Conservation (phyloP, 116 monocot genomes). For the Cymodocea nodosa region DNA sequence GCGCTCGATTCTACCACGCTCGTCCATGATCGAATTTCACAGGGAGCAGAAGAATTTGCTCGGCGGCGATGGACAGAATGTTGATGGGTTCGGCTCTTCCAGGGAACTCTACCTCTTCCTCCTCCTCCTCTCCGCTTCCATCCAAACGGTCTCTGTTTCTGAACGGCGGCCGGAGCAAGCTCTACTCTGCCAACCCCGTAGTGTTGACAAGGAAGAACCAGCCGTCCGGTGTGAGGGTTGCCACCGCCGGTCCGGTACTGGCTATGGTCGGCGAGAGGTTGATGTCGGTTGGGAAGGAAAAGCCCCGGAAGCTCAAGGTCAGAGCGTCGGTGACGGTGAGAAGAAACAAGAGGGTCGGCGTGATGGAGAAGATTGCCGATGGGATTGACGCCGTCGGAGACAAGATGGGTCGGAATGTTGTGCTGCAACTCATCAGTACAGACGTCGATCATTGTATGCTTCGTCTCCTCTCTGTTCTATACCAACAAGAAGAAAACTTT, state of each 20-base stretch:
- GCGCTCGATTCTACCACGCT: no score
- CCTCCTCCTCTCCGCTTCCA: not conserved
- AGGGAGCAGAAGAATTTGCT: no score
- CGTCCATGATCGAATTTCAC: no score
- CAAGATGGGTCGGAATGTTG: conserved; percentile 60
- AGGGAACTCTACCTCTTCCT: not conserved
- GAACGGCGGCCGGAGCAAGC: not conserved
- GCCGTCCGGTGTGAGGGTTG: not conserved
- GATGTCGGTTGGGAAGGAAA: not conserved
- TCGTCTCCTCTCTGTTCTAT: no score
- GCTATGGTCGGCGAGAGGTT: conserved; percentile 11
- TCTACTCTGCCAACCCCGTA: not conserved
- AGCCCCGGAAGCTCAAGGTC: conserved; percentile 38
- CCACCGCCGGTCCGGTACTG: not conserved
- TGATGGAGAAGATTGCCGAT: conserved; percentile 48
- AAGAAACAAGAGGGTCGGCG: conserved; percentile 56
- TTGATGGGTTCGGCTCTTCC: not conserved
- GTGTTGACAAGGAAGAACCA: not conserved
- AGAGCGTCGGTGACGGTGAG: conserved; percentile 65
- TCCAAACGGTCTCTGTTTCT: not conserved
- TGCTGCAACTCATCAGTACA: conserved; percentile 70
- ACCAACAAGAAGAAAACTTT: no score
- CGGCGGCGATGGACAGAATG: not conserved
- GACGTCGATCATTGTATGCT: conserved; percentile 50
- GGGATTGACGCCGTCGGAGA: conserved; percentile 66